phyloP scores from a whole-genome alignment of 345 rosid genomes.

The Eucalyptus grandis region DNA sequence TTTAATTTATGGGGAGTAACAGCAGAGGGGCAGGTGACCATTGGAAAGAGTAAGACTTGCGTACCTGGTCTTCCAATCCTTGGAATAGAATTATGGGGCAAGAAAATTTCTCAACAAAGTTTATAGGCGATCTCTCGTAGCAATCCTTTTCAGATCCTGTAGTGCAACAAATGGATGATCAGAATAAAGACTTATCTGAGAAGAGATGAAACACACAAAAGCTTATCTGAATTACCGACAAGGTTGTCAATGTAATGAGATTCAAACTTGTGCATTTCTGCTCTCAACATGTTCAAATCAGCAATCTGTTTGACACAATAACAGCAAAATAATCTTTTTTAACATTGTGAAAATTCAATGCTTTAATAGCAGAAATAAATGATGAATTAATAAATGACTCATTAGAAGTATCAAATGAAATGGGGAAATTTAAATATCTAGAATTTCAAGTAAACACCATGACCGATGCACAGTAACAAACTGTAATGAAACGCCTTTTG shows the following conservation, averaged over 20 bases:
- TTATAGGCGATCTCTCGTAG: slow-evolving; percentile 78
- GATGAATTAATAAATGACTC: background rate
- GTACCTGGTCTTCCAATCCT: slow-evolving; percentile 92
- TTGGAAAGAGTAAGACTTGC: background rate
- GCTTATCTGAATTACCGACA: slow-evolving; percentile 47
- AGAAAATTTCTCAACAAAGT: slow-evolving; percentile 74
- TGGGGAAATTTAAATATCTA: background rate
- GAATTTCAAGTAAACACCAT: background rate
- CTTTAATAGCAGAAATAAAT: background rate
- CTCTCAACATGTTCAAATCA: slow-evolving; percentile 68
- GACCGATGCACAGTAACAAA: background rate
- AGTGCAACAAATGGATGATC: background rate
- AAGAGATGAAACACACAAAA: background rate
- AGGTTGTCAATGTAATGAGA: slow-evolving; percentile 81
- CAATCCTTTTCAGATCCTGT: slow-evolving; percentile 65
- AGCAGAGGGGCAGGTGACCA: background rate
- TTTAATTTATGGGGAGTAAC: background rate
- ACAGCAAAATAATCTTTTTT: background rate
- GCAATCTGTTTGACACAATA: slow-evolving; percentile 38
- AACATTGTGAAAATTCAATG: background rate
- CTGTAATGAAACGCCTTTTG: background rate
- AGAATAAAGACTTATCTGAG: background rate
- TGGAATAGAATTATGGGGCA: slow-evolving; percentile 94
- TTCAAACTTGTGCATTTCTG: slow-evolving; percentile 83
- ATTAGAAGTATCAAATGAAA: background rate